Conservation (phyloP, 2,329 filamentous ascomycete genomes). For the Clarireedia homoeocarpa region DNA sequence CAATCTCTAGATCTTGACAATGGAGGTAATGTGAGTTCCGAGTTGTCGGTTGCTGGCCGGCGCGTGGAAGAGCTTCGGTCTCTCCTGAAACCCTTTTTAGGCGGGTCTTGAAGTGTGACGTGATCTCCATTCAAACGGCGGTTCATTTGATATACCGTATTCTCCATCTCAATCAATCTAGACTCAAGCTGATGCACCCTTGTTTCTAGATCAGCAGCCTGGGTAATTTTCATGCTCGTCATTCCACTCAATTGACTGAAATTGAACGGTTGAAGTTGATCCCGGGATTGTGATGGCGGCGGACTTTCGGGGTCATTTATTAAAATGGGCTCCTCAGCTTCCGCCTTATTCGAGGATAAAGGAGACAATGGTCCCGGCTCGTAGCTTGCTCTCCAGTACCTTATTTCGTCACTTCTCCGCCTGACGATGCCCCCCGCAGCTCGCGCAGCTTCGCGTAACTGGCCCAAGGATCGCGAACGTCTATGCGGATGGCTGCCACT, state of each 20-base stretch:
- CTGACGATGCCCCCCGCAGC: conserved; percentile 31
- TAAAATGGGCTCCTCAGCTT: conserved; percentile 27
- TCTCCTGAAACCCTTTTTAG: conserved; percentile 13
- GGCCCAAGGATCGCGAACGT: conserved; percentile 52
- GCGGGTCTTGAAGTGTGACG: conserved; percentile 22
- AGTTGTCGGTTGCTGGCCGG: conserved; percentile 19
- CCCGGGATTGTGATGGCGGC: conserved; percentile 18
- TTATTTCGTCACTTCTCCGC: conserved; percentile 55
- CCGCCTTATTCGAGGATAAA: conserved; percentile 39
- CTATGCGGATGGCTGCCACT: conserved; percentile 45
- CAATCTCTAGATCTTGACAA: conserved; percentile 13
- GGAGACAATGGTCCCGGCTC: conserved; percentile 44
- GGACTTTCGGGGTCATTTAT: conserved; percentile 28
- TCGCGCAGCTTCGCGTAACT: conserved; percentile 38
- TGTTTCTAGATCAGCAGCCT: conserved; percentile 45
- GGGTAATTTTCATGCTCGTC: conserved; percentile 50
- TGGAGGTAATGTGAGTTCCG: conserved; percentile 23
- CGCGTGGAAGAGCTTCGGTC: conserved; percentile 14
- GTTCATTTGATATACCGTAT: conserved; percentile 14
- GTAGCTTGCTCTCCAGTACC: conserved; percentile 56
- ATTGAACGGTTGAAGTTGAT: conserved; percentile 44
- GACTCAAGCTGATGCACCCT: conserved; percentile 45
- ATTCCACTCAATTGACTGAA: conserved; percentile 43
- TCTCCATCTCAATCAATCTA: conserved; percentile 45
- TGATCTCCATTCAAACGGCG: conserved; percentile 8